Conservation (phyloP, 2,329 filamentous ascomycete genomes). For the Arthrobotrys sphaeroides region DNA sequence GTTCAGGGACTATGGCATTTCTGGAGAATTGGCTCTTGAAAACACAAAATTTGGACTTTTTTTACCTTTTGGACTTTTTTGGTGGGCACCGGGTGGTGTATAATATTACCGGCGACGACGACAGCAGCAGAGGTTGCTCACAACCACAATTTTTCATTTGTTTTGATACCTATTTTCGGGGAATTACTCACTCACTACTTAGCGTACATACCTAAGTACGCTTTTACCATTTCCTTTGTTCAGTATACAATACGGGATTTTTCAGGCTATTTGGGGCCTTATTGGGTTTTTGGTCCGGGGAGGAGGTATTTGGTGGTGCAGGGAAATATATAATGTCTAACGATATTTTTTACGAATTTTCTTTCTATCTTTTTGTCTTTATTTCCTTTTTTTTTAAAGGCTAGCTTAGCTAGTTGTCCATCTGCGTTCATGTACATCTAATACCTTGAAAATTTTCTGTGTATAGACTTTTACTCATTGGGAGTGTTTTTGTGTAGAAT, state of each 20-base stretch:
- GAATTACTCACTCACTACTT: neutral
- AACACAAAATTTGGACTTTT: too few species aligned
- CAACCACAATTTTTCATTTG: neutral
- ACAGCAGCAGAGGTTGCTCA: neutral
- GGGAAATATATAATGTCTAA: conserved; percentile 13
- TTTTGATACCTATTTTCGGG: neutral
- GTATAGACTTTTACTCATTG: conserved; percentile 2
- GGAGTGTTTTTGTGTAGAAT: neutral
- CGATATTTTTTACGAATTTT: conserved; percentile 18
- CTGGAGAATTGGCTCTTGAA: neutral
- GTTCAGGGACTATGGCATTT: neutral
- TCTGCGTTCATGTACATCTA: neutral
- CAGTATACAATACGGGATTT: neutral
- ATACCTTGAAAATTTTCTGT: neutral
- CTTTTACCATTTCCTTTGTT: conserved; percentile 4
- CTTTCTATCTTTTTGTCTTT: neutral
- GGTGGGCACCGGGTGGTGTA: conserved; percentile 16
- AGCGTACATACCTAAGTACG: too few species aligned
- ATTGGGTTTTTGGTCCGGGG: too few species aligned
- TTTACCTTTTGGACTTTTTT: neutral
- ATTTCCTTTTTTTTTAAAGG: neutral
- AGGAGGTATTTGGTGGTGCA: neutral
- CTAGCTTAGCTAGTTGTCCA: too few species aligned
- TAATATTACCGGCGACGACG: conserved; percentile 2
- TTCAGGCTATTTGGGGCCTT: neutral